These are phyloP conservation scores for Podospora australis DNA, from an alignment of 495 filamentous ascomycete genomes.

Conservation along the genomic window DNA sequence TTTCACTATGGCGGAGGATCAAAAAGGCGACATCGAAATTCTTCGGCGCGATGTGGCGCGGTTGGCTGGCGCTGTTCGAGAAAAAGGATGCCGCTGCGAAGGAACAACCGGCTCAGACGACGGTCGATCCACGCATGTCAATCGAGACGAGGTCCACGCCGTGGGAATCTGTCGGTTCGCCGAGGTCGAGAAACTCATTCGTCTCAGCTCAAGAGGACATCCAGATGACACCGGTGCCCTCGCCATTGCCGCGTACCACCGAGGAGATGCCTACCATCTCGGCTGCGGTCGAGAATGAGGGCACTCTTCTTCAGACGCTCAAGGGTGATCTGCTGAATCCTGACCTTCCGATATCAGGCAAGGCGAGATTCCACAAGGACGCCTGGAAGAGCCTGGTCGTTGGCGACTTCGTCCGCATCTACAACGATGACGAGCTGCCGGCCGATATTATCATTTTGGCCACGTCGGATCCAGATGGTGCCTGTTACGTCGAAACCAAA, in stretches of 20 bases:
- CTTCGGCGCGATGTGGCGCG: conserved; percentile 52
- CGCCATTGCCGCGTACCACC: conserved; percentile 53
- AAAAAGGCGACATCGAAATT: conserved; percentile 81
- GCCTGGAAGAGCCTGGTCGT: conserved; percentile 95
- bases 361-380: conserved; percentile 78
- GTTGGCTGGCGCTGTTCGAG: conserved; percentile 34
- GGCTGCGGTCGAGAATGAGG: conserved; percentile 48
- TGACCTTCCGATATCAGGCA: conserved; percentile 33
- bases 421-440: conserved; percentile 92
- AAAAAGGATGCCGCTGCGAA: conserved; percentile 30
- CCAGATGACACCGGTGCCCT: conserved; percentile 93
- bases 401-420: conserved; percentile 93
- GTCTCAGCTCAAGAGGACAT: conserved; percentile 54
- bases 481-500: conserved; percentile 97
- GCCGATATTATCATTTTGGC: conserved; percentile 94
- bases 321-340: conserved; percentile 47
- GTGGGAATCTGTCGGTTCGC: conserved; percentile 53
- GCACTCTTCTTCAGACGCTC: conserved; percentile 36
- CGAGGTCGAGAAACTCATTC: conserved; percentile 53
- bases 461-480: conserved; percentile 88
- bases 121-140: conserved; percentile 52
- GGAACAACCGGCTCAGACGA: conserved; percentile 29
- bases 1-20: conserved; percentile 78
- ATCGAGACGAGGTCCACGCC: conserved; percentile 53
- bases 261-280: conserved; percentile 11